These are phyloP conservation scores for Ophiostoma montium DNA, from an alignment of 2,329 filamentous ascomycete genomes.

Conservation along the genomic window DNA sequence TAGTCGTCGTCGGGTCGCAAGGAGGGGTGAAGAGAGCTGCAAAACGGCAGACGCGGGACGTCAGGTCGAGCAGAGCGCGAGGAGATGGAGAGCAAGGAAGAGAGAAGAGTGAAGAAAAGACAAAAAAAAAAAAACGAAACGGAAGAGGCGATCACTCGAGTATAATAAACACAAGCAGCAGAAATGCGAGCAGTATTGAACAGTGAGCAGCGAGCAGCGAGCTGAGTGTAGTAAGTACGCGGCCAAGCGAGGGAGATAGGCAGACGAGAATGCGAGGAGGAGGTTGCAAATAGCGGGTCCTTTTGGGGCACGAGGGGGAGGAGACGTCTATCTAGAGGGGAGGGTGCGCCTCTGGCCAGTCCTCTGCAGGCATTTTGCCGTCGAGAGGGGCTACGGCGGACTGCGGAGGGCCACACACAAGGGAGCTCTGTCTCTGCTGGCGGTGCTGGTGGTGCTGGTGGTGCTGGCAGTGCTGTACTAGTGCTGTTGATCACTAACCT, in stretches of 20 bases:
- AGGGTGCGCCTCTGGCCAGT: neutral
- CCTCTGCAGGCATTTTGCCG: neutral
- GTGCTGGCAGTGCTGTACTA: neutral
- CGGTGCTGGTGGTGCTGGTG: neutral
- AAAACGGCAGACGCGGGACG: too few species aligned
- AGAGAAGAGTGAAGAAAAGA: too few species aligned
- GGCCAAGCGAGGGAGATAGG: neutral
- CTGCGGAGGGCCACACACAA: too few species aligned
- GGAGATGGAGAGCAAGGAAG: too few species aligned
- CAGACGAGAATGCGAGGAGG: neutral
- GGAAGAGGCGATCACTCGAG: too few species aligned
- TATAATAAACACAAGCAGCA: neutral
- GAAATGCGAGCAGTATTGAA: neutral
- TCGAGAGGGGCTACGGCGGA: too few species aligned
- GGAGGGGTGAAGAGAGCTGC: too few species aligned
- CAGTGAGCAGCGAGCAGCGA: too few species aligned
- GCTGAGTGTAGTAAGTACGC: neutral
- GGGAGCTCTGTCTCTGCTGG: neutral
- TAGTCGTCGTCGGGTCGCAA: too few species aligned
- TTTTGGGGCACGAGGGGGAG: neutral
- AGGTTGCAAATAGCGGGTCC: neutral
- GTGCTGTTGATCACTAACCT: neutral
- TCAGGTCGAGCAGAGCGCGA: too few species aligned
- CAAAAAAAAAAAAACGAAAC: too few species aligned
- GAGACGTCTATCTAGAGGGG: neutral